phyloP scores from a whole-genome alignment of 768 basidiomycete species.

The Scleroderma citrinum region DNA sequence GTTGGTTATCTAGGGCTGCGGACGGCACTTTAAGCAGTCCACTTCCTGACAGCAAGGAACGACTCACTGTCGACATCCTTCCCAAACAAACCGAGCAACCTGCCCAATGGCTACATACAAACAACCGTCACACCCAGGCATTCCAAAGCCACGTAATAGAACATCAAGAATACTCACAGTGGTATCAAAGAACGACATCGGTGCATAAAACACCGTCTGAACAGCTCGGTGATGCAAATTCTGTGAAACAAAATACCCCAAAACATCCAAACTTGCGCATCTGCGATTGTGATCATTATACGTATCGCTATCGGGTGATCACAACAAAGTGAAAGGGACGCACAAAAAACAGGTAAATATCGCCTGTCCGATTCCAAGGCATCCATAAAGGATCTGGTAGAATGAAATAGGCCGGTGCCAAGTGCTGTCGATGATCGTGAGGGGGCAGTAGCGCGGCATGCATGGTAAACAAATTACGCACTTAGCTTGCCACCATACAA shows the following conservation, averaged over 20 bases:
- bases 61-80: slow-evolving; percentile 57
- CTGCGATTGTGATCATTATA: slow-evolving; percentile 22
- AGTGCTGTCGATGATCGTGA: slow-evolving; percentile 24
- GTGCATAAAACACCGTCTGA: slow-evolving; percentile 56
- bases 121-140: too few relatives aligned
- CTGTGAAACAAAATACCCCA: slow-evolving; percentile 54
- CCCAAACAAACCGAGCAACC: slow-evolving; percentile 57
- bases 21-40: not conserved
- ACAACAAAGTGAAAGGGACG: slow-evolving; percentile 21
- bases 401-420: slow-evolving; percentile 47
- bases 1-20: slow-evolving; percentile 46
- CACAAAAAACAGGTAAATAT: slow-evolving; percentile 54
- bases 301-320: not conserved
- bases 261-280: slow-evolving; percentile 48
- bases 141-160: too few relatives aligned
- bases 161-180: slow-evolving; percentile 34
- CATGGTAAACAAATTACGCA: slow-evolving; percentile 21
- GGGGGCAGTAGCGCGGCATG: too few relatives aligned
- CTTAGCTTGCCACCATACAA: slow-evolving; percentile 71
- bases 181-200: slow-evolving; percentile 75
- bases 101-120: slow-evolving; percentile 52
- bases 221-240: slow-evolving; percentile 57
- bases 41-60: not conserved
- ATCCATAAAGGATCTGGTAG: slow-evolving; percentile 61
- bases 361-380: slow-evolving; percentile 52